A percentile compares a stretch with the other conserved stretches of the same genome.
phyloP scores from a whole-genome alignment of 495 filamentous ascomycete genomes.

The Neurospora intermedia region DNA sequence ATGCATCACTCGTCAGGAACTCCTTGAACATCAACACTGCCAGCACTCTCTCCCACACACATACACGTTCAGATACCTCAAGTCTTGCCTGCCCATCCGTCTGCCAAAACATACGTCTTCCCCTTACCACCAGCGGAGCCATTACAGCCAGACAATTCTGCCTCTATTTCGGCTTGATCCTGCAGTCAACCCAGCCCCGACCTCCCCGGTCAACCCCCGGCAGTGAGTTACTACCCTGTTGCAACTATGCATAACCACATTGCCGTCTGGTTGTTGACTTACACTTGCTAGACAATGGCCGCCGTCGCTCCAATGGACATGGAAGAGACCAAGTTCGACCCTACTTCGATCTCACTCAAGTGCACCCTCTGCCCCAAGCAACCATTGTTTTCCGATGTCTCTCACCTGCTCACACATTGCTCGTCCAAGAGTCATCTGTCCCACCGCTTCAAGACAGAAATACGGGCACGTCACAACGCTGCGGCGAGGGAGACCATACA shows the following conservation, averaged over 20 bases:
- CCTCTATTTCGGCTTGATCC: constrained; percentile 6
- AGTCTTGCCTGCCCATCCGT: not conserved
- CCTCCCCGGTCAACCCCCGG: not conserved
- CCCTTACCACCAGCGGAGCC: not conserved
- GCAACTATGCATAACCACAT: not conserved
- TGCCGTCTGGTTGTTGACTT: constrained; percentile 4
- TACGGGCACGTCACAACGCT: constrained; percentile 49
- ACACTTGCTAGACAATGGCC: constrained; percentile 23
- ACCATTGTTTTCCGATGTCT: constrained; percentile 74
- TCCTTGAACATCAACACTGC: not conserved
- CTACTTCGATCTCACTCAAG: constrained; percentile 44
- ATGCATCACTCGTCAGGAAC: not conserved
- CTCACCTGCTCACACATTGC: constrained; percentile 80
- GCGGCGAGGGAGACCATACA: constrained; percentile 39
- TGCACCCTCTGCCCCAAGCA: constrained; percentile 73
- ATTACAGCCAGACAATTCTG: not conserved
- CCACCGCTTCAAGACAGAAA: constrained; percentile 58
- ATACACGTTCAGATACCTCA: not conserved
- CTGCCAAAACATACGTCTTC: not conserved
- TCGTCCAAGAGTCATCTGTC: constrained; percentile 76
- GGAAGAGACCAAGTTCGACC: not conserved
- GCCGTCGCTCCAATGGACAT: constrained; percentile 23
- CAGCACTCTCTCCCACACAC: not conserved
- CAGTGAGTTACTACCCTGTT: constrained; percentile 13
- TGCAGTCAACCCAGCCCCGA: constrained; percentile 2